These are phyloP conservation scores for Colletotrichum magnum DNA, from an alignment of 2,329 filamentous ascomycete genomes.

Conservation along the genomic window DNA sequence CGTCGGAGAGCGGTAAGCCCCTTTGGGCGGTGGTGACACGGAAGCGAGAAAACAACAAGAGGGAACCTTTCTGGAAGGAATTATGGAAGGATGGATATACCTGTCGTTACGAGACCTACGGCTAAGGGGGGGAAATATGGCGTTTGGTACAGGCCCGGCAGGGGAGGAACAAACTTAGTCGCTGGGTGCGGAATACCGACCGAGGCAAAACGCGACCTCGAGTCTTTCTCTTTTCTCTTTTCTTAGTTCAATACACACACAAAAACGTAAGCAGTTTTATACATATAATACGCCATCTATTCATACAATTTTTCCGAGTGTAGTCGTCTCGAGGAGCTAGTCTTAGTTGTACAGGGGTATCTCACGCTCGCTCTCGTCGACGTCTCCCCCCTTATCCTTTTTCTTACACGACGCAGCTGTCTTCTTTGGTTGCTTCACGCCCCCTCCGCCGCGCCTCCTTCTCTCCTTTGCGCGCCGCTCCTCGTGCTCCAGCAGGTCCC, in stretches of 20 bases:
- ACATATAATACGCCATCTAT: neutral
- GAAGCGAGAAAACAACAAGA: too few relatives aligned
- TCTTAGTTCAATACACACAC: neutral
- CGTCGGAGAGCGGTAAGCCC: neutral
- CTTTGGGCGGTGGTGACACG: too few relatives aligned
- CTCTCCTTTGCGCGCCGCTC: neutral
- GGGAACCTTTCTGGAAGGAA: neutral
- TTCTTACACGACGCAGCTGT: too few relatives aligned
- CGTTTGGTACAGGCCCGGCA: conserved; percentile 7
- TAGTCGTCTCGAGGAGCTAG: neutral
- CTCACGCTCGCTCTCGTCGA: neutral
- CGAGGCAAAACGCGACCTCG: conserved; percentile 3
- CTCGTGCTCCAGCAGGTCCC: conserved; percentile 49
- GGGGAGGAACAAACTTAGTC: neutral
- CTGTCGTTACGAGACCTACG: conserved; percentile 28
- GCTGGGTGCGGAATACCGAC: neutral
- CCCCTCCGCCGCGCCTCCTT: too few relatives aligned
- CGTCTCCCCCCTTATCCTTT: too few relatives aligned
- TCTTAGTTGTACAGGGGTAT: conserved; percentile 20
- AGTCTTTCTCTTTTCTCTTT: neutral
- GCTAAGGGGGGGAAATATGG: neutral
- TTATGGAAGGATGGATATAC: conserved; percentile 18
- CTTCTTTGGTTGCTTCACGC: too few relatives aligned
- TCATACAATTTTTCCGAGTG: neutral
- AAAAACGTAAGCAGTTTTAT: too few relatives aligned